Percentiles rank a stretch among this genome's conserved stretches.
Evolutionary conservation across 1,139 yeast species (phyloP).

Genomic region (Scheffersomyces illinoinensis): DNA sequence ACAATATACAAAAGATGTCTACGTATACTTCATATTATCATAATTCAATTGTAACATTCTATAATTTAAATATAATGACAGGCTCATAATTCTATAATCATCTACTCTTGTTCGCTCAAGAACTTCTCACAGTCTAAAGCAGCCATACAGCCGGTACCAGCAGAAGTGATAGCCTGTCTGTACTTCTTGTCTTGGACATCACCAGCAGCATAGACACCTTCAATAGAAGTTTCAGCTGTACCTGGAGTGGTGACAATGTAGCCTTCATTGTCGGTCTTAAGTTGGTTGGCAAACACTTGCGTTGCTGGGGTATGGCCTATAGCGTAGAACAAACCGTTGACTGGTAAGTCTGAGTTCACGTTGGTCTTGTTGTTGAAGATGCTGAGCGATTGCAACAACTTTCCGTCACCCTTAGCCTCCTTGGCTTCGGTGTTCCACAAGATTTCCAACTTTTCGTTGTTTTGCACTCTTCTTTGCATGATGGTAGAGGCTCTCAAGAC

Average conservation of each 20-base stretch:
- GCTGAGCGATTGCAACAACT: constrained; percentile 58
- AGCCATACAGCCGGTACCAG: constrained; percentile 99
- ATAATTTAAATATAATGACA: not conserved
- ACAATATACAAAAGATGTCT: not conserved
- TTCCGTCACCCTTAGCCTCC: constrained; percentile 93
- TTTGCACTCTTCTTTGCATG: constrained; percentile 89
- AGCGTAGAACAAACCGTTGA: constrained; percentile 94
- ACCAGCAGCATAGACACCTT: constrained; percentile 97
- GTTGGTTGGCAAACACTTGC: constrained; percentile 68
- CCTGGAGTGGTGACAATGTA: constrained; percentile 90
- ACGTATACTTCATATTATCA: not conserved
- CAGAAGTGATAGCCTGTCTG: constrained; percentile 99
- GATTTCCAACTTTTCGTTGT: constrained; percentile 86
- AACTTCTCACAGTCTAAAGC: constrained; percentile 92
- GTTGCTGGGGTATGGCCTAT: constrained; percentile 98
- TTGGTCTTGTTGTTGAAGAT: constrained; percentile 74
- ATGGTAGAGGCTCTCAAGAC: constrained; percentile 90
- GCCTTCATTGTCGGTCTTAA: constrained; percentile 84
- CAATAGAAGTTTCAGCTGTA: constrained; percentile 78
- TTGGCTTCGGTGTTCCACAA: constrained; percentile 82
- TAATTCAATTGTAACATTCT: not conserved
- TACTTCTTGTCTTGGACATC: constrained; percentile 96
- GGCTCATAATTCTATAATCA: not conserved
- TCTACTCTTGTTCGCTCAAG: constrained; percentile 63
- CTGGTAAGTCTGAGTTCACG: constrained; percentile 66